Evolutionary conservation across 495 filamentous ascomycete genomes (phyloP).

Genomic region (Lepraria neglecta): DNA sequence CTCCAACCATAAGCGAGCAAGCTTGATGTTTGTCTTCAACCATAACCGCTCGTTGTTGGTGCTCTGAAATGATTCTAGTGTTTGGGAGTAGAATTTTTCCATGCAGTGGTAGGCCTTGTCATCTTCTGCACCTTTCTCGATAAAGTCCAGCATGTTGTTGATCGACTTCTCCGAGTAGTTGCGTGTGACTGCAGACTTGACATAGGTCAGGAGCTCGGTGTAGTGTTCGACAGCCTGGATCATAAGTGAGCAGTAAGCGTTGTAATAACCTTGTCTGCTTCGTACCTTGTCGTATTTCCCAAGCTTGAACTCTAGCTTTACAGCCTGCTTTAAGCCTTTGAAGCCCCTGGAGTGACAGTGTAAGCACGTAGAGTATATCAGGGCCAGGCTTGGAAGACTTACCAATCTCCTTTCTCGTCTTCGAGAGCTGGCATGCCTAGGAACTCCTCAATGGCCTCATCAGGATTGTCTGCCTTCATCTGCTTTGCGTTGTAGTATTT

Average conservation of each 20-base stretch:
- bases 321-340: constrained; percentile 94
- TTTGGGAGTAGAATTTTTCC: constrained; percentile 92
- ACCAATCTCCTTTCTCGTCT: constrained; percentile 90
- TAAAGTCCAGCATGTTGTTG: constrained; percentile 98
- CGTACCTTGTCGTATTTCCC: constrained; percentile 73
- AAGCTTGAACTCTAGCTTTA: constrained; percentile 92
- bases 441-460: constrained; percentile 88
- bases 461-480: constrained; percentile 77
- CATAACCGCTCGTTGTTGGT: constrained; percentile 97
- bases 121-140: constrained; percentile 86
- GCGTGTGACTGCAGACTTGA: constrained; percentile 91
- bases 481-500: constrained; percentile 99
- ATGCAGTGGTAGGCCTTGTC: constrained; percentile 75
- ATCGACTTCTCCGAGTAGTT: constrained; percentile 99
- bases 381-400: constrained; percentile 16
- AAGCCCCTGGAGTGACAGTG: constrained; percentile 59
- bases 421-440: constrained; percentile 78
- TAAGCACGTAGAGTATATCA: constrained; percentile 23
- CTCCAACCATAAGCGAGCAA: constrained; percentile 83
- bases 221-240: constrained; percentile 92
- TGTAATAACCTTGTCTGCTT: not conserved
- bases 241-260: constrained; percentile 13
- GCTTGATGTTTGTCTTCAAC: constrained; percentile 98
- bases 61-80: constrained; percentile 87
- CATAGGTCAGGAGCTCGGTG: constrained; percentile 89